phyloP scores from a whole-genome alignment of 768 basidiomycete species.

The Leccinellum albellum region DNA sequence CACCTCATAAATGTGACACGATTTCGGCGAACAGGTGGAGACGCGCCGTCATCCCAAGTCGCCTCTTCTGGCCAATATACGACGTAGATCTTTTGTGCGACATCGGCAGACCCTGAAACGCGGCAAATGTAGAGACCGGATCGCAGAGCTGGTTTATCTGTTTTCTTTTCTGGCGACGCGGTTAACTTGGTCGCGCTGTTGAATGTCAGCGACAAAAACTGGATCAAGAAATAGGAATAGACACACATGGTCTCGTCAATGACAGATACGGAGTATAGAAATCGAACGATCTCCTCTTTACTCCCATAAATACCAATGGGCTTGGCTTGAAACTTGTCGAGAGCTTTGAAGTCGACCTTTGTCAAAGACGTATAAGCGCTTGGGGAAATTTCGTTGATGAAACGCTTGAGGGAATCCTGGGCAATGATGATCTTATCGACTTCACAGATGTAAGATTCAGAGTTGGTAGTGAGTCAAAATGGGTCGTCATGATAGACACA shows the following conservation, averaged over 20 bases:
- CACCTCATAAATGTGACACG: constrained; percentile 61
- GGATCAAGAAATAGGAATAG: background rate
- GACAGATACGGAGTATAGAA: constrained; percentile 37
- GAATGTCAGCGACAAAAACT: background rate
- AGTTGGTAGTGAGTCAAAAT: background rate
- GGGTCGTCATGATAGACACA: background rate
- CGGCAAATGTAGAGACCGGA: constrained; percentile 50
- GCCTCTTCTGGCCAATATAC: constrained; percentile 62
- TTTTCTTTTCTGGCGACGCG: background rate
- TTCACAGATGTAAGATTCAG: constrained; percentile 18
- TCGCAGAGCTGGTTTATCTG: constrained; percentile 31
- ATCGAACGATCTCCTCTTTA: constrained; percentile 45
- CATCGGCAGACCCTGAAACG: background rate
- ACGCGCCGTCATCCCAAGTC: constrained; percentile 53
- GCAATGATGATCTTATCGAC: constrained; percentile 66
- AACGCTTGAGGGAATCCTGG: constrained; percentile 45
- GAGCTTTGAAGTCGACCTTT: constrained; percentile 51
- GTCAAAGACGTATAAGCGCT: constrained; percentile 53
- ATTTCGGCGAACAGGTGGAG: constrained; percentile 46
- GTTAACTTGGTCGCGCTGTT: constrained; percentile 13
- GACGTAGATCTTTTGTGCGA: constrained; percentile 36
- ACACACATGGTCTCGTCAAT: constrained; percentile 41
- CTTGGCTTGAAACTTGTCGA: constrained; percentile 44
- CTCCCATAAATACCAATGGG: constrained; percentile 58
- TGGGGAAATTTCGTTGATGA: constrained; percentile 48